Evolutionary conservation across 495 filamentous ascomycete species (phyloP).

Genomic region (Copromyces sp.): DNA sequence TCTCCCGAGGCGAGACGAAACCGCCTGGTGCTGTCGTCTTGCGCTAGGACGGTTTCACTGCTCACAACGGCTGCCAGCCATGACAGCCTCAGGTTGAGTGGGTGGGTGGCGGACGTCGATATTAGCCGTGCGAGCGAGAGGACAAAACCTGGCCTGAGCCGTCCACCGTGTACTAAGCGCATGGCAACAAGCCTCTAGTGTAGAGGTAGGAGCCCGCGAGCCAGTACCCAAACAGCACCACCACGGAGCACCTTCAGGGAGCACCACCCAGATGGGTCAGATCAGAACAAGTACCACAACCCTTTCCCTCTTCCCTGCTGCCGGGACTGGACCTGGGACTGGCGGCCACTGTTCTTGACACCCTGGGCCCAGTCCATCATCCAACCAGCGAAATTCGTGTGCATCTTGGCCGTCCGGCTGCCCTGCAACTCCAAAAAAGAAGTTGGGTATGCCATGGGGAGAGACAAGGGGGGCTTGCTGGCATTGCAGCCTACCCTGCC

Average conservation of each 20-base stretch:
- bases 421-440: background rate
- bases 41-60: background rate
- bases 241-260: background rate
- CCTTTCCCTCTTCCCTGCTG: slow-evolving; percentile 1
- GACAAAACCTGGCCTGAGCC: background rate
- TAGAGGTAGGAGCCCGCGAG: background rate
- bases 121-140: background rate
- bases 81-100: background rate
- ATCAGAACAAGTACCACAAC: slow-evolving; percentile 1
- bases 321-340: background rate
- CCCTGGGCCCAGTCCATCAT: background rate
- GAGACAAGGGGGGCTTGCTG: slow-evolving; percentile 22
- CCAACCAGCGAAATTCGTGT: background rate
- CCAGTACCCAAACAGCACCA: background rate
- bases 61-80: background rate
- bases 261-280: background rate
- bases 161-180: background rate
- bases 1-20: background rate
- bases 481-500: slow-evolving; percentile 24
- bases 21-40: background rate
- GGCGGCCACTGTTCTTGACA: background rate
- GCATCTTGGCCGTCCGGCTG: slow-evolving; percentile 1
- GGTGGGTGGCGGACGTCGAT: background rate
- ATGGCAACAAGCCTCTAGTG: background rate
- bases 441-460: background rate